Percentiles rank a stretch among this genome's conserved stretches.
These are phyloP conservation scores for Eimeria maxima DNA, from an alignment of 169 alveolate genomes.

Conservation along the genomic window DNA sequence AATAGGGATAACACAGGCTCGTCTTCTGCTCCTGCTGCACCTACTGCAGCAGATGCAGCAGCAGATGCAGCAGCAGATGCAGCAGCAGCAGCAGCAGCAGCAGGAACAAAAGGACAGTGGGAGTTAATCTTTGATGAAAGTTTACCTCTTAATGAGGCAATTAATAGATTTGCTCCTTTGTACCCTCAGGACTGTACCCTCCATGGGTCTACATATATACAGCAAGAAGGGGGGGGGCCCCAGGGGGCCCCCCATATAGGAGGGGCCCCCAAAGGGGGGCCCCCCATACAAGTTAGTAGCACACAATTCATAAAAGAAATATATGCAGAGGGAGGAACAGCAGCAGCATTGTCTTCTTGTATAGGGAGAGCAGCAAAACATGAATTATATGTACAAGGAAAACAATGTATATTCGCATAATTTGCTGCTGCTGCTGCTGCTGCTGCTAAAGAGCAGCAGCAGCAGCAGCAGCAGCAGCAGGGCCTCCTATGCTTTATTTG, in stretches of 20 bases:
- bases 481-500: no score
- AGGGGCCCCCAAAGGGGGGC: slow-evolving; percentile 16
- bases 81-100: slow-evolving; percentile 18
- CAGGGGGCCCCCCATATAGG: no score
- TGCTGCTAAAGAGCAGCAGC: not conserved
- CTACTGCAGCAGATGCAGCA: no score
- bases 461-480: not conserved
- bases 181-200: not conserved
- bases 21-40: no score
- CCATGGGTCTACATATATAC: no score
- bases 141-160: slow-evolving; percentile 8
- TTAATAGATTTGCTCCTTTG: slow-evolving; percentile 53
- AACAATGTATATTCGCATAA: not conserved
- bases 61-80: no score
- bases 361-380: not conserved
- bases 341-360: not conserved
- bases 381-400: not conserved
- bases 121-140: slow-evolving; percentile 72
- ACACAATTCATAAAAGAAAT: not conserved
- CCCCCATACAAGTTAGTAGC: not conserved
- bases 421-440: not conserved
- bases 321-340: slow-evolving; percentile 43
- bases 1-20: no score
- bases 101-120: slow-evolving; percentile 36
- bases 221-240: not conserved